Evolutionary conservation across 306 rosid species (phyloP).

Genomic region (Luffa acutangula): DNA sequence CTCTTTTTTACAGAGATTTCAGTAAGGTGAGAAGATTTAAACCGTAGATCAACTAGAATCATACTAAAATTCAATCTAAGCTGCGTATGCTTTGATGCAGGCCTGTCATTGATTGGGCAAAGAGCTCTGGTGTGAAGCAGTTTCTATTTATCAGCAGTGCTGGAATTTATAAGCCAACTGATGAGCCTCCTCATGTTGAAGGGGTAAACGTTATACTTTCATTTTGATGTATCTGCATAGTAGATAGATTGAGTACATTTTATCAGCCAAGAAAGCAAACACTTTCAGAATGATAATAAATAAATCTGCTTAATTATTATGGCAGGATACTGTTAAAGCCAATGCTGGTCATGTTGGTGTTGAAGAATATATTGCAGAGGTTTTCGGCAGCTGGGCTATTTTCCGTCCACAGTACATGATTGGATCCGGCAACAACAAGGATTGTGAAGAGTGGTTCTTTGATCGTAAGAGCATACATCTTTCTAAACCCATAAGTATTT

Average conservation of each 20-base stretch:
- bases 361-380: constrained; percentile 66
- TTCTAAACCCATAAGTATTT: neutral
- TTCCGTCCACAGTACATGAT: constrained; percentile 87
- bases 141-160: constrained; percentile 90
- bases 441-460: constrained; percentile 94
- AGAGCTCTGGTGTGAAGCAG: constrained; percentile 78
- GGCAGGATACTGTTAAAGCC: constrained; percentile 74
- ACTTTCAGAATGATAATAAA: neutral
- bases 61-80: neutral
- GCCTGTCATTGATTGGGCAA: constrained; percentile 93
- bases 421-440: constrained; percentile 98
- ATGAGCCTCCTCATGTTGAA: constrained; percentile 94
- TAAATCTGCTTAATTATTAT: neutral
- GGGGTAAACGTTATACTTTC: constrained; percentile 41
- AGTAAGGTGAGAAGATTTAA: neutral
- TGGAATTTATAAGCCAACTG: constrained; percentile 80
- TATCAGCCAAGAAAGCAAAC: neutral
- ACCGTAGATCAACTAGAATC: neutral
- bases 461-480: constrained; percentile 43
- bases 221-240: neutral
- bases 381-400: constrained; percentile 53
- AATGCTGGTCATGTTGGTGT: constrained; percentile 88
- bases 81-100: constrained; percentile 21
- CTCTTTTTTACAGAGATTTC: neutral
- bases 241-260: neutral